phyloP scores from a whole-genome alignment of 177 flowering plant species.

The Vitis hybrid region DNA sequence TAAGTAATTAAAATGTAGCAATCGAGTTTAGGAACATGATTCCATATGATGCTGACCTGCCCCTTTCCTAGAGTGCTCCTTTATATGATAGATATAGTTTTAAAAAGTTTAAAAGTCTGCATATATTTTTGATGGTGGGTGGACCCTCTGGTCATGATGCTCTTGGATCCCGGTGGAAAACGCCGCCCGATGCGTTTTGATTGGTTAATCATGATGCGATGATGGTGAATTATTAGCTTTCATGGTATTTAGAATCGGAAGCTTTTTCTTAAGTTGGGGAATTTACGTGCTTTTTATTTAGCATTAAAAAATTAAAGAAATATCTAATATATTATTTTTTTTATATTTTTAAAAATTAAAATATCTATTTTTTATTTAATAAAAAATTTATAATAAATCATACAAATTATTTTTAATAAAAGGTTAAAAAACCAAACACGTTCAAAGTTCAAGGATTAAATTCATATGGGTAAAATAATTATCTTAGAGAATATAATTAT shows the following conservation, averaged over 20 bases:
- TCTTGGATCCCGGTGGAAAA: neutral
- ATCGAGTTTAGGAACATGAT: slow-evolving; percentile 17
- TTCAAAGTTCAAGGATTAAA: no score
- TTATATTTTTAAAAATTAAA: no score
- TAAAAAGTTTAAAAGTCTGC: neutral
- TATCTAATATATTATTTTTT: no score
- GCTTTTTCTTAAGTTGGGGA: neutral
- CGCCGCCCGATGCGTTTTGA: neutral
- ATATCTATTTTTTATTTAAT: no score
- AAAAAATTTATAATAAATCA: no score
- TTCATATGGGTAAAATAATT: no score
- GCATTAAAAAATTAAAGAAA: no score
- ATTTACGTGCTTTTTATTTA: no score
- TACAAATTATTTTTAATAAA: no score
- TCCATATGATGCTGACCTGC: slow-evolving; percentile 18
- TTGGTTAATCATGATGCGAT: slow-evolving; percentile 6
- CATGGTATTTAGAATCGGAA: neutral
- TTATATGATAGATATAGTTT: neutral
- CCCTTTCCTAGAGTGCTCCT: neutral
- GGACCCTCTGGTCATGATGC: neutral
- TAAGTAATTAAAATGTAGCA: neutral
- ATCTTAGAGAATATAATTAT: no score
- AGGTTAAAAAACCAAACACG: no score
- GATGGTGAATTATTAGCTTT: neutral
- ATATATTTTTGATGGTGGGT: neutral